A percentile compares a stretch with the other conserved stretches of the same genome.
Evolutionary conservation across 2,329 filamentous ascomycete species (phyloP).

Genomic region (Helotiales sp.): DNA sequence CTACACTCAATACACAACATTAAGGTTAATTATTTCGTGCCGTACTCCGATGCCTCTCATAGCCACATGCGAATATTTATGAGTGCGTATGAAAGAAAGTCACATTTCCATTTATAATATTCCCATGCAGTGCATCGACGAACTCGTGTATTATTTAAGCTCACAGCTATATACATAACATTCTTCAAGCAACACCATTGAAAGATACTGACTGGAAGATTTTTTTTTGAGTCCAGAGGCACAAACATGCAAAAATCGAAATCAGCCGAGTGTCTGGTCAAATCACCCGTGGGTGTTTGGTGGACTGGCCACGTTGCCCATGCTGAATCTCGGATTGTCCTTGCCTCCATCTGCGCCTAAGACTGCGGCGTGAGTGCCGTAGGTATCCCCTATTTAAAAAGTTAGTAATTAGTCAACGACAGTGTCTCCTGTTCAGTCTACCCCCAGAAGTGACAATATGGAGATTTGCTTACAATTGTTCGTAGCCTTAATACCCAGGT

Average conservation of each 20-base stretch:
- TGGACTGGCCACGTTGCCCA: conserved; percentile 24
- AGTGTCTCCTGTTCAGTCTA: neutral
- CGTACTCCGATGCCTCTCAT: no score
- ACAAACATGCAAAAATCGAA: neutral
- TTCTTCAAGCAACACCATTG: neutral
- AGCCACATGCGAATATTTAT: no score
- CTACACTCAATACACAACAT: no score
- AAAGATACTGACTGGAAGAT: neutral
- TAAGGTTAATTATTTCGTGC: no score
- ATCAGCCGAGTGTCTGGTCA: neutral
- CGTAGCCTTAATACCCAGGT: conserved; percentile 45
- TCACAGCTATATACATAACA: neutral
- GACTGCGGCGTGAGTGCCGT: conserved; percentile 28
- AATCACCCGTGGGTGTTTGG: conserved; percentile 14
- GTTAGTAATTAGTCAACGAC: neutral
- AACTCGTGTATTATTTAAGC: neutral
- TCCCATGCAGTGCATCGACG: no score
- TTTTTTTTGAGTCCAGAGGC: neutral
- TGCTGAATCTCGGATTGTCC: conserved; percentile 31
- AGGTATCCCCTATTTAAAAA: conserved; percentile 20
- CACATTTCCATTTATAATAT: no score
- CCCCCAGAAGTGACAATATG: neutral
- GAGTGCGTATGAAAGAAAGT: no score
- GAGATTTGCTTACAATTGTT: neutral
- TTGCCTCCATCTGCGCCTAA: conserved; percentile 28